Percentiles rank a stretch among this genome's conserved stretches.
phyloP scores from a whole-genome alignment of 192 early-diverging fungal species.

The Haplosporangium gracile region DNA sequence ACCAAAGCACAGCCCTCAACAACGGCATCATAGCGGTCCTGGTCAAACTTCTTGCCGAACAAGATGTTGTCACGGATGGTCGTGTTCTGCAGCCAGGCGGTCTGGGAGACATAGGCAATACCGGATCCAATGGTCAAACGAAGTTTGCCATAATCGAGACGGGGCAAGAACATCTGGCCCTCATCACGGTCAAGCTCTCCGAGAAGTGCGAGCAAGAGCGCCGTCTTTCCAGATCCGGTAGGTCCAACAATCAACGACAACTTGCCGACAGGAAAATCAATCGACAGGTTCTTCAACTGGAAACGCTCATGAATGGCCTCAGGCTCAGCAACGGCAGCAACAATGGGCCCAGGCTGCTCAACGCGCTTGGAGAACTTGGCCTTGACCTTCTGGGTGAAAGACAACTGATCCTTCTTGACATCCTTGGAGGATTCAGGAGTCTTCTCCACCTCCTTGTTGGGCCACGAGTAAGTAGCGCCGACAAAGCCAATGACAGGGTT shows the following conservation, averaged over 20 bases:
- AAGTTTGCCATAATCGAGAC: constrained; percentile 25
- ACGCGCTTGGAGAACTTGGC: constrained; percentile 14
- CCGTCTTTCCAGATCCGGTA: constrained; percentile 91
- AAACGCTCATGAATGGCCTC: constrained; percentile 57
- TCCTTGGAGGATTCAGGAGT: constrained; percentile 13
- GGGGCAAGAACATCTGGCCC: constrained; percentile 61
- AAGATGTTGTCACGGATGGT: constrained; percentile 85
- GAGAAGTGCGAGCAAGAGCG: constrained; percentile 82
- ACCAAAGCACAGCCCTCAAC: constrained; percentile 89
- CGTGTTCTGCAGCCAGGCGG: constrained; percentile 78
- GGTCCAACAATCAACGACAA: constrained; percentile 86
- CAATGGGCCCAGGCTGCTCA: not conserved
- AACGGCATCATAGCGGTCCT: constrained; percentile 83
- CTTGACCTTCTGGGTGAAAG: constrained; percentile 34
- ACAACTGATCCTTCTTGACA: constrained; percentile 5
- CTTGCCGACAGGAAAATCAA: constrained; percentile 77
- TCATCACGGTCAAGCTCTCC: constrained; percentile 80
- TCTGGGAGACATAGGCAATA: constrained; percentile 88
- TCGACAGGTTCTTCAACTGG: constrained; percentile 71
- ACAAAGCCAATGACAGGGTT: constrained; percentile 73
- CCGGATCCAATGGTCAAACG: constrained; percentile 58
- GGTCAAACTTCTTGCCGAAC: constrained; percentile 84
- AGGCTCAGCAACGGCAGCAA: constrained; percentile 23
- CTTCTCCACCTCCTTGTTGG: constrained; percentile 43
- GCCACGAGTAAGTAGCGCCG: constrained; percentile 77